These are phyloP conservation scores for Endoconidiophora polonica DNA, from an alignment of 2,329 filamentous ascomycete genomes.

Conservation along the genomic window DNA sequence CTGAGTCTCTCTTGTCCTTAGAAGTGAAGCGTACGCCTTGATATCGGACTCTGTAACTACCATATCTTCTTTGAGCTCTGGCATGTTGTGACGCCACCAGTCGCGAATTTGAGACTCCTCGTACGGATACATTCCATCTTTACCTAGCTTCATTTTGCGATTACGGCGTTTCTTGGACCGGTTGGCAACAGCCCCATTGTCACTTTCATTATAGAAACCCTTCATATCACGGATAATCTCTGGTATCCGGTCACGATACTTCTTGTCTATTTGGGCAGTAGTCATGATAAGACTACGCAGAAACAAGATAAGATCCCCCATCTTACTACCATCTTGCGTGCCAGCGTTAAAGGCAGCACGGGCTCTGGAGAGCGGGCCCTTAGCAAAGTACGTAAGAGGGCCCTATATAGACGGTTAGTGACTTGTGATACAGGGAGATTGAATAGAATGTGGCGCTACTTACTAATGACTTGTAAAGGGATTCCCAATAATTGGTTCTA, in stretches of 20 bases:
- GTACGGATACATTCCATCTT: slow-evolving; percentile 48
- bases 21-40: slow-evolving; percentile 44
- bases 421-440: slow-evolving; percentile 15
- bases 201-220: slow-evolving; percentile 38
- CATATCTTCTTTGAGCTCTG: slow-evolving; percentile 28
- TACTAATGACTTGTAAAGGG: slow-evolving; percentile 47
- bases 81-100: slow-evolving; percentile 53
- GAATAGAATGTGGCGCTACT: slow-evolving; percentile 13
- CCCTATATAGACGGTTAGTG: slow-evolving; percentile 28
- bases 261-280: slow-evolving; percentile 56
- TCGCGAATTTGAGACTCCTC: slow-evolving; percentile 48
- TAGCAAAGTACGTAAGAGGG: slow-evolving; percentile 68
- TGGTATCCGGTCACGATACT: slow-evolving; percentile 57
- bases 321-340: slow-evolving; percentile 41
- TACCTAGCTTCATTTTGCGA: slow-evolving; percentile 52
- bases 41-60: slow-evolving; percentile 33
- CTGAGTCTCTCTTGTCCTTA: slow-evolving; percentile 62
- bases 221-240: slow-evolving; percentile 42
- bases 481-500: slow-evolving; percentile 40
- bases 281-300: slow-evolving; percentile 52
- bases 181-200: slow-evolving; percentile 16
- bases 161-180: slow-evolving; percentile 32
- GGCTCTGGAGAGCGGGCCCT: slow-evolving; percentile 61
- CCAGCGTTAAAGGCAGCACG: slow-evolving; percentile 52
- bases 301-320: slow-evolving; percentile 49